Percentiles rank a stretch among this genome's conserved stretches.
phyloP scores from a whole-genome alignment of 441 rosid species.

The Syzygium syzygioides region DNA sequence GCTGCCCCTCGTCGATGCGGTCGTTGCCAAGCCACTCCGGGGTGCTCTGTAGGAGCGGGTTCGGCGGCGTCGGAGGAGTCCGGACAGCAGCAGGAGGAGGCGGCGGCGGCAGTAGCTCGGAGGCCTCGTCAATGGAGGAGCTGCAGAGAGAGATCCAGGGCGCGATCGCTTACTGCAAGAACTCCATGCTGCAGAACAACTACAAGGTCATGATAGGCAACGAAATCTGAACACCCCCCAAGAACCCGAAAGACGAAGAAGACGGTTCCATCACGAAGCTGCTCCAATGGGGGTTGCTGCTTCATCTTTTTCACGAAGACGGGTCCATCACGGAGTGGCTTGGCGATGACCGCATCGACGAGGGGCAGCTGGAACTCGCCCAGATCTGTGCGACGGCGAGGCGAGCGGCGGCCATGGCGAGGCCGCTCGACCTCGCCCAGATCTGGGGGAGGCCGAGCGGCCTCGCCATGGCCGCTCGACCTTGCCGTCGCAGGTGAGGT shows the following conservation, averaged over 20 bases:
- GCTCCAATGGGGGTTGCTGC: not conserved
- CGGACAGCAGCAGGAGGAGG: not conserved
- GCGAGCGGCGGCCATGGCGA: too few species aligned
- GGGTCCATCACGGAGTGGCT: too few species aligned
- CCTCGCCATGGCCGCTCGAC: too few species aligned
- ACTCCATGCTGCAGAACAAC: slow-evolving; percentile 51
- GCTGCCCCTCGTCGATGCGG: slow-evolving; percentile 91
- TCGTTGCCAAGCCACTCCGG: slow-evolving; percentile 94
- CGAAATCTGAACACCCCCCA: slow-evolving; percentile 5
- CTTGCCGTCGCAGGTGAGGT: too few species aligned
- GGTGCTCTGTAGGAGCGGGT: slow-evolving; percentile 36
- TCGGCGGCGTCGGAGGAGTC: not conserved
- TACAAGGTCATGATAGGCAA: slow-evolving; percentile 29
- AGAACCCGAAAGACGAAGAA: not conserved
- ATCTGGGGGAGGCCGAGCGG: too few species aligned
- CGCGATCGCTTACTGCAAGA: slow-evolving; percentile 76
- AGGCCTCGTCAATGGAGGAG: slow-evolving; percentile 70
- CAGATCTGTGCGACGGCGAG: too few species aligned
- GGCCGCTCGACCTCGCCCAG: too few species aligned
- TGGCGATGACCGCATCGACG: too few species aligned
- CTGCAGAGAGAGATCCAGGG: slow-evolving; percentile 27
- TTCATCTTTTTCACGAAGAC: not conserved
- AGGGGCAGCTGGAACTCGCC: too few species aligned
- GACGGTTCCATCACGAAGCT: not conserved
- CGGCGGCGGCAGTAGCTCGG: not conserved